These are phyloP conservation scores for Botrytis sinoallii DNA, from an alignment of 2,329 filamentous ascomycete genomes.

Conservation along the genomic window DNA sequence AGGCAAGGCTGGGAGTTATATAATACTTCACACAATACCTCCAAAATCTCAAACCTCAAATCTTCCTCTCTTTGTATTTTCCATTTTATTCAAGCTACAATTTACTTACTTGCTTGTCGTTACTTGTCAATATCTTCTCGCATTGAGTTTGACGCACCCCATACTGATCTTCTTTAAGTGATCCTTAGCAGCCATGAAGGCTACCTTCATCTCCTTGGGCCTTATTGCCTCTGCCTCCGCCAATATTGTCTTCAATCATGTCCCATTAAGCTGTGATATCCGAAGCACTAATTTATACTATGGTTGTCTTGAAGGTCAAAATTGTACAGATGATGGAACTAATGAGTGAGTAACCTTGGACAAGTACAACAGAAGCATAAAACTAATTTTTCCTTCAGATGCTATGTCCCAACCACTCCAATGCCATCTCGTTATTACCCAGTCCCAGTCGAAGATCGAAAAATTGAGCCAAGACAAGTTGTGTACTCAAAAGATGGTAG, in stretches of 20 bases:
- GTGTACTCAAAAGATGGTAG: constrained; percentile 42
- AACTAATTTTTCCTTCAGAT: constrained; percentile 26
- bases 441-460: not conserved
- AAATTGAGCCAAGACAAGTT: constrained; percentile 37
- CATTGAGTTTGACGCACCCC: not conserved
- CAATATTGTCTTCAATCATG: constrained; percentile 49
- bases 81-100: not conserved
- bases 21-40: constrained; percentile 6
- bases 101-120: too few relatives aligned
- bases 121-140: not conserved
- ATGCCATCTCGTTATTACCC: constrained; percentile 15
- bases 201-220: constrained; percentile 30
- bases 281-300: constrained; percentile 31
- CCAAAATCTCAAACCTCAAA: not conserved
- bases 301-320: constrained; percentile 37
- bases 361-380: not conserved
- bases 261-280: constrained; percentile 44
- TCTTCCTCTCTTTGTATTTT: not conserved
- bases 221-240: constrained; percentile 41
- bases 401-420: constrained; percentile 24
- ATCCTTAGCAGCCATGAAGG: constrained; percentile 32
- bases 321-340: constrained; percentile 26
- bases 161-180: constrained; percentile 19
- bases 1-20: constrained; percentile 1
- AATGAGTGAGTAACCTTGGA: constrained; percentile 27